Percentiles rank a stretch among this genome's conserved stretches.
Evolutionary conservation across 768 basidiomycete species (phyloP).

Genomic region (Leccinellum luteum): DNA sequence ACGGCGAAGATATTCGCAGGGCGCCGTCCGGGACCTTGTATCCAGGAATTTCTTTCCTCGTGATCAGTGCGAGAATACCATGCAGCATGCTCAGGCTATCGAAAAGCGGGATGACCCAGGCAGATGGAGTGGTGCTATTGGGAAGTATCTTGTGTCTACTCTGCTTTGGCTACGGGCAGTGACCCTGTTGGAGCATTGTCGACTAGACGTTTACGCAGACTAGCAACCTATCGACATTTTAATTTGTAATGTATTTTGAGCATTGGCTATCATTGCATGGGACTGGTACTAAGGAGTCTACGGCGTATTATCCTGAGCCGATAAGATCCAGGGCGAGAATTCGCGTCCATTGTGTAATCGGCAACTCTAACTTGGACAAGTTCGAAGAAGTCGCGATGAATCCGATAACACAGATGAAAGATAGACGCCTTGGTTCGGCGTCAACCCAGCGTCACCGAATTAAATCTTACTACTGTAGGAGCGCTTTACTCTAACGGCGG

Average conservation of each 20-base stretch:
- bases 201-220: not conserved
- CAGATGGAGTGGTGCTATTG: slow-evolving; percentile 12
- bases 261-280: not conserved
- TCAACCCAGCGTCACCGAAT: not conserved
- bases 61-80: slow-evolving; percentile 1
- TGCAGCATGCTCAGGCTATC: not conserved
- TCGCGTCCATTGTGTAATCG: not conserved
- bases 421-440: not conserved
- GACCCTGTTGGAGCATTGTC: not conserved
- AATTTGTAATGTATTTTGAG: not conserved
- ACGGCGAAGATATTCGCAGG: slow-evolving; percentile 25
- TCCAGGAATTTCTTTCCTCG: slow-evolving; percentile 14
- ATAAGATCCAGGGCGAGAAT: slow-evolving; percentile 3
- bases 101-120: not conserved
- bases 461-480: not conserved
- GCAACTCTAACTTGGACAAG: no score
- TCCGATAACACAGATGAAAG: not conserved
- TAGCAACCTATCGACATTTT: not conserved
- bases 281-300: not conserved
- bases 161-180: slow-evolving; percentile 1
- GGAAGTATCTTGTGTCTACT: slow-evolving; percentile 16
- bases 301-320: not conserved
- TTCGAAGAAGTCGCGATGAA: not conserved
- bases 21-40: slow-evolving; percentile 23
- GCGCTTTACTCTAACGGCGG: not conserved